Percentiles rank a stretch among this genome's conserved stretches.
Conservation (phyloP, 805 yeast genomes). For the Candida jianshihensis region DNA sequence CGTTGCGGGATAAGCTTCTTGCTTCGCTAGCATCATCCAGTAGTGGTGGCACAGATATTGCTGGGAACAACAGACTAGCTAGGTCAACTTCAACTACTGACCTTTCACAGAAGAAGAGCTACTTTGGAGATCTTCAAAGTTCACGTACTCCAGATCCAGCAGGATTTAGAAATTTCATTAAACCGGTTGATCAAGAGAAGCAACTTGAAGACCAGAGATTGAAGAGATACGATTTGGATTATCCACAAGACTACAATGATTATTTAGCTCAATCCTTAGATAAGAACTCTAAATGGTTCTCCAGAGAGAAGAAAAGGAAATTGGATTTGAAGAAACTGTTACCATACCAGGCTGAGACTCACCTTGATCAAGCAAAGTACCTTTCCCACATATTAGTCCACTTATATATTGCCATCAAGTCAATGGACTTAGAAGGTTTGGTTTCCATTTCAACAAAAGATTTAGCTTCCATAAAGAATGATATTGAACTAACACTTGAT, state of each 20-base stretch:
- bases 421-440: conserved; percentile 69
- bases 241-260: conserved; percentile 35
- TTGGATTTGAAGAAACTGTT: conserved; percentile 33
- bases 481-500: conserved; percentile 43
- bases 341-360: conserved; percentile 71
- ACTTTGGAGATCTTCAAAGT: conserved; percentile 3
- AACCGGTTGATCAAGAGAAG: conserved; percentile 12
- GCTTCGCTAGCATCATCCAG: conserved; percentile 1
- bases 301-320: conserved; percentile 28
- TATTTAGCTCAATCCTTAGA: conserved; percentile 24
- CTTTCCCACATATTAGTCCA: conserved; percentile 75
- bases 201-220: conserved; percentile 24
- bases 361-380: conserved; percentile 62
- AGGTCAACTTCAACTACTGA: conserved; percentile 15
- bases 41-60: background rate
- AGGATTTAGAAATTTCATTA: background rate
- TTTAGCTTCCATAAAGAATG: conserved; percentile 38
- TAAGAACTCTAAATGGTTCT: conserved; percentile 32
- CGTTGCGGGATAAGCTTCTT: conserved; percentile 14
- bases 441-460: conserved; percentile 64
- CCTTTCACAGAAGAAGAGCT: conserved; percentile 3
- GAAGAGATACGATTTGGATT: conserved; percentile 42
- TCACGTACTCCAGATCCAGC: conserved; percentile 23
- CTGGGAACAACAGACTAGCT: background rate
- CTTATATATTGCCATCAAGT: conserved; percentile 67